Conservation (phyloP, 2,329 filamentous ascomycete species). For the Cryphonectria japonica region DNA sequence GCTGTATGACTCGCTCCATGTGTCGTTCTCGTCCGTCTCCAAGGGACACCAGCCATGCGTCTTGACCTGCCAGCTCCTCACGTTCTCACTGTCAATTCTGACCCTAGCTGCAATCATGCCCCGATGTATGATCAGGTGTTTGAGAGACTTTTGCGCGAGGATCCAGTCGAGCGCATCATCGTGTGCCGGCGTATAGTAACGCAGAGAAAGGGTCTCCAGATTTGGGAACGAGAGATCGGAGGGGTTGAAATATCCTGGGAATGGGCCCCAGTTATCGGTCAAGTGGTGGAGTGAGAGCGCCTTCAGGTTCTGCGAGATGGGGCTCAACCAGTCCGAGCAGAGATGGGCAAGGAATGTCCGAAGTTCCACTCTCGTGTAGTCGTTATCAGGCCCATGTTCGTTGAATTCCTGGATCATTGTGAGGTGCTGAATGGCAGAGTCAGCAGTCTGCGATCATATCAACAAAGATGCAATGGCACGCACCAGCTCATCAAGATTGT, state of each 20-base stretch:
- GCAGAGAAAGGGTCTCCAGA: slow-evolving; percentile 9
- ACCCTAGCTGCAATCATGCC: slow-evolving; percentile 16
- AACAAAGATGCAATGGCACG: neutral
- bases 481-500: slow-evolving; percentile 17
- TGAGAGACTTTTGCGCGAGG: slow-evolving; percentile 15
- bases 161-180: slow-evolving; percentile 23
- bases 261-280: slow-evolving; percentile 22
- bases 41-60: slow-evolving; percentile 10
- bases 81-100: neutral
- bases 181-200: slow-evolving; percentile 13
- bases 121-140: slow-evolving; percentile 10
- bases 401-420: slow-evolving; percentile 5
- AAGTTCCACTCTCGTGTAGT: slow-evolving; percentile 14
- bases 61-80: slow-evolving; percentile 4
- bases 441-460: neutral
- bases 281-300: slow-evolving; percentile 10
- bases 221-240: slow-evolving; percentile 20
- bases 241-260: slow-evolving; percentile 17
- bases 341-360: slow-evolving; percentile 22
- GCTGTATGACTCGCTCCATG: neutral
- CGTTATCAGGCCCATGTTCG: slow-evolving; percentile 5
- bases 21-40: neutral
- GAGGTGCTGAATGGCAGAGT: slow-evolving; percentile 1
- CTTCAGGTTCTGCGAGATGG: slow-evolving; percentile 21
- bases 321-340: slow-evolving; percentile 15